A percentile compares a stretch with the other conserved stretches of the same genome.
Evolutionary conservation across 768 basidiomycete species (phyloP).

Genomic region (Boletus fagicola): DNA sequence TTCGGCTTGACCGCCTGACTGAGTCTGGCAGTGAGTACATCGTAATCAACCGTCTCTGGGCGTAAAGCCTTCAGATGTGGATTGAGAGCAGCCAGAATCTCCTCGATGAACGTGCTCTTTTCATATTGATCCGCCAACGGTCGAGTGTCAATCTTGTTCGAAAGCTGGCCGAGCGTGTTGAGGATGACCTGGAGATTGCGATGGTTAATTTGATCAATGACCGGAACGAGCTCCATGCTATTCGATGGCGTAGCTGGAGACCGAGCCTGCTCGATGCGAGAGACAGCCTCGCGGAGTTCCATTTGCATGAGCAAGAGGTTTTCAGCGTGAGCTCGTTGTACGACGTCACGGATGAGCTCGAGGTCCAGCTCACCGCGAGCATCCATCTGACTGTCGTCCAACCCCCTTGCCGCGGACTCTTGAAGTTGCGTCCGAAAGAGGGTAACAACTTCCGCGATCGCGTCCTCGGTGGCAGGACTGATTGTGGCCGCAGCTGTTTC

Average conservation of each 20-base stretch:
- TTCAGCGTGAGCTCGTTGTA: constrained; percentile 67
- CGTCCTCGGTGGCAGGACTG: constrained; percentile 52
- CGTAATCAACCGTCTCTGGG: constrained; percentile 73
- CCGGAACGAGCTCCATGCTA: constrained; percentile 37
- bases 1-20: constrained; percentile 87
- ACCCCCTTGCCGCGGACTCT: constrained; percentile 53
- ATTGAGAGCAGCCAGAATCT: constrained; percentile 53
- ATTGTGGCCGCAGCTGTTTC: constrained; percentile 31
- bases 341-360: constrained; percentile 65
- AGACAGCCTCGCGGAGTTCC: constrained; percentile 54
- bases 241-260: constrained; percentile 11
- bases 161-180: constrained; percentile 53
- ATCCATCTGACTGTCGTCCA: constrained; percentile 65
- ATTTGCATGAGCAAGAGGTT: constrained; percentile 54
- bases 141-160: constrained; percentile 35
- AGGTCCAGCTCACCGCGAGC: constrained; percentile 78
- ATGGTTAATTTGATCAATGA: constrained; percentile 58
- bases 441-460: constrained; percentile 64
- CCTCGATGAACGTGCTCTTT: constrained; percentile 61
- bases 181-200: constrained; percentile 60
- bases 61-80: constrained; percentile 63
- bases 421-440: constrained; percentile 68
- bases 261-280: constrained; percentile 38
- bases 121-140: constrained; percentile 39
- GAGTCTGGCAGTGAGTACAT: constrained; percentile 68